Evolutionary conservation across 2,329 filamentous ascomycete genomes (phyloP).

Genomic region (Cyphellophora attinorum): DNA sequence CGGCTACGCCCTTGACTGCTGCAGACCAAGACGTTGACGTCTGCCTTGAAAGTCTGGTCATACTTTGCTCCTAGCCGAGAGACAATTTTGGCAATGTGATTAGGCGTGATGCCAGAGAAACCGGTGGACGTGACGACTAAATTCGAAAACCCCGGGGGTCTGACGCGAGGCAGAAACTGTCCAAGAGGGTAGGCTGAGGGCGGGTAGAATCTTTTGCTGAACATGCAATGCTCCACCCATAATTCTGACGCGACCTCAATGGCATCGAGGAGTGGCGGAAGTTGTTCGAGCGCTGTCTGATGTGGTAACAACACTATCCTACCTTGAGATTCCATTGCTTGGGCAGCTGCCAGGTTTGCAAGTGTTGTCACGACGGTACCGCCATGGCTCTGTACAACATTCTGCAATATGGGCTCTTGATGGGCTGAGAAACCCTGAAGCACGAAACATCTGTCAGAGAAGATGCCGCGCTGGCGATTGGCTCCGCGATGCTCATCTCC

Average conservation of each 20-base stretch:
- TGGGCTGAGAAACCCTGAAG: slow-evolving; percentile 9
- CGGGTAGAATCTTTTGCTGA: slow-evolving; percentile 61
- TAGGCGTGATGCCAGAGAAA: slow-evolving; percentile 73
- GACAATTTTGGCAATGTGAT: slow-evolving; percentile 72
- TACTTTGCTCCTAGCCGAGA: slow-evolving; percentile 70
- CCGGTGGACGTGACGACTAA: slow-evolving; percentile 71
- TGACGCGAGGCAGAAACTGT: slow-evolving; percentile 63
- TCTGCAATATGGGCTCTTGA: slow-evolving; percentile 27
- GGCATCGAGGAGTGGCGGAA: slow-evolving; percentile 24
- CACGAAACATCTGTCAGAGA: slow-evolving; percentile 2
- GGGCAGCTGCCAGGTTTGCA: slow-evolving; percentile 23
- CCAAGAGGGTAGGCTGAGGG: slow-evolving; percentile 65
- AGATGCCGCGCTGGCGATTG: neutral
- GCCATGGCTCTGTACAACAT: slow-evolving; percentile 31
- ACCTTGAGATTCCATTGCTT: neutral
- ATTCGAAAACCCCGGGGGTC: slow-evolving; percentile 57
- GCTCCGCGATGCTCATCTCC: neutral
- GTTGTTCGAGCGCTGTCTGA: slow-evolving; percentile 25
- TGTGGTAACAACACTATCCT: slow-evolving; percentile 35
- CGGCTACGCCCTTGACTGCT: slow-evolving; percentile 32
- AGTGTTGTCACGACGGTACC: slow-evolving; percentile 27
- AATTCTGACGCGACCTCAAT: slow-evolving; percentile 64
- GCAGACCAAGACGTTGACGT: slow-evolving; percentile 70
- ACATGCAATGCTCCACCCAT: slow-evolving; percentile 83
- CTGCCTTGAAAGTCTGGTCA: slow-evolving; percentile 62